Conservation (phyloP, 208 protist species). For the Acanthamoeba divionensis region DNA sequence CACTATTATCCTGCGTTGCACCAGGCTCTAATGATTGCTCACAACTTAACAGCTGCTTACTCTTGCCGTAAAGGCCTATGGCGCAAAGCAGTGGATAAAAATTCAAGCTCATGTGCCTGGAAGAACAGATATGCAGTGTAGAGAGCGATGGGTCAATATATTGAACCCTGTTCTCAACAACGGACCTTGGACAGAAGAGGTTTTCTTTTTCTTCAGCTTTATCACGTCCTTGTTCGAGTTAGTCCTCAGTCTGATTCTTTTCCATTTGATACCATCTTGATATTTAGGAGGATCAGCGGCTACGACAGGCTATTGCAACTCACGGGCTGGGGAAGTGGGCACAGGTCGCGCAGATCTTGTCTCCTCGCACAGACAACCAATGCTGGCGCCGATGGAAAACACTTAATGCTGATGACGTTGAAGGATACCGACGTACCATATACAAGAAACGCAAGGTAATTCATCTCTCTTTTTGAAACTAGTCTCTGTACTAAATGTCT, state of each 20-base stretch:
- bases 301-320: conserved; percentile 33
- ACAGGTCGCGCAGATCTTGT: conserved; percentile 50
- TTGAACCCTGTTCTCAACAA: conserved; percentile 63
- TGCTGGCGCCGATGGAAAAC: conserved; percentile 79
- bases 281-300: conserved; percentile 61
- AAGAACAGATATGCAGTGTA: conserved; percentile 78
- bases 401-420: conserved; percentile 60
- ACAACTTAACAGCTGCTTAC: conserved; percentile 20
- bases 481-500: background rate
- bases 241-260: background rate
- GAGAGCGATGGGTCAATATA: conserved; percentile 78
- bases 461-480: background rate
- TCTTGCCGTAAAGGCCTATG: conserved; percentile 69
- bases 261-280: background rate
- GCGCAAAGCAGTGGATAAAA: conserved; percentile 65
- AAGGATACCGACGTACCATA: conserved; percentile 49
- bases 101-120: conserved; percentile 71
- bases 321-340: conserved; percentile 72
- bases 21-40: background rate
- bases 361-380: conserved; percentile 76
- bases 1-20: background rate
- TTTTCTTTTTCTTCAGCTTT: background rate
- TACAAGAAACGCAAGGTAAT: background rate
- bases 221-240: background rate
- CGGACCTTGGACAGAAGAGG: conserved; percentile 67